Evolutionary conservation across 1,284 basidiomycete genomes (phyloP).

Genomic region (Neolentinus lepideus): DNA sequence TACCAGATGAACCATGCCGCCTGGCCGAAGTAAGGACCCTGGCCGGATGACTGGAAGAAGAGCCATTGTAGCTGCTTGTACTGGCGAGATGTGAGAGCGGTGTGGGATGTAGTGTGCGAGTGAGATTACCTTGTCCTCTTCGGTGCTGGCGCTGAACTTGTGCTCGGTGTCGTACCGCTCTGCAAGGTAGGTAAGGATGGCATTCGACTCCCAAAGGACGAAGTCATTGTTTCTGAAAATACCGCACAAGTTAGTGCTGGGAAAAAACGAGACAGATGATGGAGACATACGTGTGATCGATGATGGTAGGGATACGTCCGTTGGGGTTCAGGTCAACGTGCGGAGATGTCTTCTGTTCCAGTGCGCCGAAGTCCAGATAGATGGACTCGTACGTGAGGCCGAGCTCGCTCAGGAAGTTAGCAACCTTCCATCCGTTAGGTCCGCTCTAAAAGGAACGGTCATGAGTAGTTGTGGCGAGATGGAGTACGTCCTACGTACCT

Average conservation of each 20-base stretch:
- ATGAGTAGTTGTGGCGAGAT: not conserved
- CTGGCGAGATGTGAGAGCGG: not conserved
- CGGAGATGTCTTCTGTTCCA: constrained; percentile 20
- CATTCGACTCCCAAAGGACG: constrained; percentile 61
- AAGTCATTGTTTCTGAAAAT: constrained; percentile 36
- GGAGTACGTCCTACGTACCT: no score
- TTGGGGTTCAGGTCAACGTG: constrained; percentile 22
- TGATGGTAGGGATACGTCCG: constrained; percentile 24
- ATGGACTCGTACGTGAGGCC: constrained; percentile 22
- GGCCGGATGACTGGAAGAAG: constrained; percentile 13
- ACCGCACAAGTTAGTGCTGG: not conserved
- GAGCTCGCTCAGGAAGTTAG: constrained; percentile 24
- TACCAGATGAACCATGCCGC: not conserved
- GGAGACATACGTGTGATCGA: constrained; percentile 19
- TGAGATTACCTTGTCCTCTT: no score
- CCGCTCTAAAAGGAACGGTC: not conserved
- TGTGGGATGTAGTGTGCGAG: no score
- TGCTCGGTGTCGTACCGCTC: constrained; percentile 48
- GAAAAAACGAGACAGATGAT: constrained; percentile 8
- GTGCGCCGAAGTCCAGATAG: constrained; percentile 19
- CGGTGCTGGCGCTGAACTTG: not conserved
- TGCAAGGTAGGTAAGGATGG: constrained; percentile 59
- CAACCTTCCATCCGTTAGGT: not conserved
- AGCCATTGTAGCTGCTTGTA: constrained; percentile 12
- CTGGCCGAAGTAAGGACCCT: constrained; percentile 5